Conservation (phyloP, 495 filamentous ascomycete genomes). For the Penicillium subrubescens region DNA sequence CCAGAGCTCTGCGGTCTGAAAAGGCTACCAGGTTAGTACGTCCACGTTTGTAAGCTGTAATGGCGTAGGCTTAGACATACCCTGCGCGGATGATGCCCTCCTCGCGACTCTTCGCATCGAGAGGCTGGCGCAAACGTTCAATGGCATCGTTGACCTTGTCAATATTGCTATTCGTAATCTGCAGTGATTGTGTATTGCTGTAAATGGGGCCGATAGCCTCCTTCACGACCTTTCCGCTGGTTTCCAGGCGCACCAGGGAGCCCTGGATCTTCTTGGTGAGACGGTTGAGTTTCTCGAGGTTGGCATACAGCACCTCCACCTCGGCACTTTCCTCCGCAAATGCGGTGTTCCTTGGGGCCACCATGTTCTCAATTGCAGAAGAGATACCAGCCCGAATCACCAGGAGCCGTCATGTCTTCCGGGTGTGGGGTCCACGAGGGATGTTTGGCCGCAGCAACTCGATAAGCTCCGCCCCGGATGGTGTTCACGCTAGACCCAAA, state of each 20-base stretch:
- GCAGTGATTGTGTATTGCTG: constrained; percentile 86
- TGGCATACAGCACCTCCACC: constrained; percentile 68
- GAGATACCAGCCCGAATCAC: constrained; percentile 12
- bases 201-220: constrained; percentile 92
- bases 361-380: constrained; percentile 40
- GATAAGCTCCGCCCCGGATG: constrained; percentile 26
- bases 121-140: constrained; percentile 81
- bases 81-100: constrained; percentile 87
- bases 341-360: constrained; percentile 52
- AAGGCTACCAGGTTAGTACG: constrained; percentile 19
- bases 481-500: constrained; percentile 29
- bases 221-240: constrained; percentile 83
- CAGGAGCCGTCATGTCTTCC: constrained; percentile 34
- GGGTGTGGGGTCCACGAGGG: constrained; percentile 21
- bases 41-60: not conserved
- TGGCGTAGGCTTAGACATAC: constrained; percentile 38
- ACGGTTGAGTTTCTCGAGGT: constrained; percentile 64
- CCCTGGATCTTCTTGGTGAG: constrained; percentile 94
- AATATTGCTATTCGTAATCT: constrained; percentile 84
- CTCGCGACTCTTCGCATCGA: constrained; percentile 84
- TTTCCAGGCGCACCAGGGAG: constrained; percentile 80
- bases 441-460: constrained; percentile 11
- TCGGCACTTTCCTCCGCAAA: constrained; percentile 73
- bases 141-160: constrained; percentile 84
- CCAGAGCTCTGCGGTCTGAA: constrained; percentile 74